phyloP scores from a whole-genome alignment of 345 rosid genomes.

The Rhodamnia rubescens region DNA sequence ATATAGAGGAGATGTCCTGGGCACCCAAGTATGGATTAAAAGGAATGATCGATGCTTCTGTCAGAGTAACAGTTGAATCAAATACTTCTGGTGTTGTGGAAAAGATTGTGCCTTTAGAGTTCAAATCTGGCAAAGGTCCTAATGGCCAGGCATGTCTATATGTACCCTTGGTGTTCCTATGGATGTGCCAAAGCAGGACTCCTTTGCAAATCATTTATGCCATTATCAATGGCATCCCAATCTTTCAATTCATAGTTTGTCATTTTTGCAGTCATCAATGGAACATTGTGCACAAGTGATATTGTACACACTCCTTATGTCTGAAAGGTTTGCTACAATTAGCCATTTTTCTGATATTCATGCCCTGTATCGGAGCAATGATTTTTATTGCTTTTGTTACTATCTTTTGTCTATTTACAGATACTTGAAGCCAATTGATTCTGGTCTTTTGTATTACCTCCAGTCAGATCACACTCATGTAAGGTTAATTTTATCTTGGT shows the following conservation, averaged over 20 bases:
- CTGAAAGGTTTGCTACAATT: constrained; percentile 58
- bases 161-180: neutral
- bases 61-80: constrained; percentile 54
- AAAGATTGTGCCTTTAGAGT: constrained; percentile 81
- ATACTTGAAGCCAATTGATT: constrained; percentile 68
- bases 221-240: neutral
- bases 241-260: neutral
- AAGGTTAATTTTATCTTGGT: constrained; percentile 1
- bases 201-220: neutral
- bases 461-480: constrained; percentile 86
- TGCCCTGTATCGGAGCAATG: neutral
- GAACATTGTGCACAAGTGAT: constrained; percentile 97
- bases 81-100: constrained; percentile 28
- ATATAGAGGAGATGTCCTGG: constrained; percentile 99
- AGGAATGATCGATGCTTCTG: constrained; percentile 94
- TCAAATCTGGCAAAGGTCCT: constrained; percentile 80
- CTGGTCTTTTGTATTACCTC: constrained; percentile 83
- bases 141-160: constrained; percentile 61
- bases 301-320: constrained; percentile 94
- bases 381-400: constrained; percentile 1
- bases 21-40: constrained; percentile 94
- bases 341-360: neutral
- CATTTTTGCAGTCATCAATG: constrained; percentile 58
- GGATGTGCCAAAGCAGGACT: neutral
- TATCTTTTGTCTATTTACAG: constrained; percentile 18